Base-by-base conservation (phyloP, 2,329 filamentous ascomycete genomes). In the Chaetomium sp. region DNA sequence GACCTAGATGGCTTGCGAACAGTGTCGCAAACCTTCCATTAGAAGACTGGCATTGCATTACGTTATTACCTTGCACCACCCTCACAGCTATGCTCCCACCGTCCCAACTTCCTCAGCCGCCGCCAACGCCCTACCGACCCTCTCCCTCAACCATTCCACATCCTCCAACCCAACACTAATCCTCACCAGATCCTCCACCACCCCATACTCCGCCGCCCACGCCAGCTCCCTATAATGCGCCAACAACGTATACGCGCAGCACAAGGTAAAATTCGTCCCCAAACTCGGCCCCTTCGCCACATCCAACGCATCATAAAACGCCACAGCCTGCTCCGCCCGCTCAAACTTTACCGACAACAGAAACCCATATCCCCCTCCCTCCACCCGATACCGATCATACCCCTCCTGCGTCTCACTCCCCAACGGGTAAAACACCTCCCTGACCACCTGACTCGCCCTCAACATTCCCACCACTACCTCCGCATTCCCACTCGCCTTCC, bases 151-250 rank as follows among this genome's bases (percentile, higher is more conserved):
- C 62, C 61, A 64, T 11, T 42, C 55, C 47, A 42, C 42, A 0
- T 57, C 58, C 52, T 65, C 63, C 43, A 65, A 33, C 1, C 63
- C 63, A 7, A 65, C 58, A 55, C 63, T 65, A 10, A 64, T 62
- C 52, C 63, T 57, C 14, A 65, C 59, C 52, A 65, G 38, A 33
- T 64, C 46, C 34, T 61, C 58, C 35, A 62, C 60, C 4, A 65
- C 62, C 10, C 62, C 63, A 42, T 59, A 62, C 38, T 55, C 52
- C 0, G 60, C 60, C 8, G 63, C 63, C 58, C 59, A 61, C 19
- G 53, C 58, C 42, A 62, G 33, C 57, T 65, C 63, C 8, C 44
- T 59, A 41, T 57, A 61, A 27, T 65, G 63, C 6, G 63, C 61
- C 52, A 64, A n/a, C 6, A 63, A 14, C 1, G 61, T 61, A 35